phyloP scores from a whole-genome alignment of 2,329 filamentous ascomycete genomes.

The Monosporascus sp. region DNA sequence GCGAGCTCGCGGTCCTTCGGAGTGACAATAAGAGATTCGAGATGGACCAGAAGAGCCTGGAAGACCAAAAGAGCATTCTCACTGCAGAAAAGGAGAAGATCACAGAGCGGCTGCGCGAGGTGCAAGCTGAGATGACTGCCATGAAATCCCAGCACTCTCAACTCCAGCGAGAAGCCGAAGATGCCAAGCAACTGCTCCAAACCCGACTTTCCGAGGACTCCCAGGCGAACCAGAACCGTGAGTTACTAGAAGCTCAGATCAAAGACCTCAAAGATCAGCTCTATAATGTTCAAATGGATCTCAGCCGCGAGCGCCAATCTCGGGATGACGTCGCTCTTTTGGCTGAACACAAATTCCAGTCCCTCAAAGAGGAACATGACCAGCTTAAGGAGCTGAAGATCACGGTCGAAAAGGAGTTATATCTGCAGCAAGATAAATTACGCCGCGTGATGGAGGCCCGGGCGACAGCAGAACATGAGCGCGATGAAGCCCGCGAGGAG shows the following conservation, averaged over 20 bases:
- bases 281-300: conserved; percentile 77
- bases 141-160: conserved; percentile 80
- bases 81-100: conserved; percentile 74
- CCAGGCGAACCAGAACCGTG: conserved; percentile 74
- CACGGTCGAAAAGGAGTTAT: conserved; percentile 95
- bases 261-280: conserved; percentile 81
- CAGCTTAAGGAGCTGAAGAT: conserved; percentile 91
- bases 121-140: conserved; percentile 82
- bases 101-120: conserved; percentile 68
- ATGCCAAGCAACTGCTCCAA: conserved; percentile 81
- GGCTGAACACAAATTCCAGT: conserved; percentile 79
- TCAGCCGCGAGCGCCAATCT: conserved; percentile 88
- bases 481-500: conserved; percentile 83
- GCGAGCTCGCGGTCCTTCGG: conserved; percentile 79
- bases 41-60: conserved; percentile 70
- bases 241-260: conserved; percentile 80
- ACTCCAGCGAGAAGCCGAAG: conserved; percentile 80
- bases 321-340: conserved; percentile 90
- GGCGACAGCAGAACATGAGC: conserved; percentile 74
- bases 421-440: conserved; percentile 87
- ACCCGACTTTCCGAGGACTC: conserved; percentile 86
- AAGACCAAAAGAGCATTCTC: conserved; percentile 70
- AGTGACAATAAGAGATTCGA: conserved; percentile 80
- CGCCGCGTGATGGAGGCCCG: conserved; percentile 80
- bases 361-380: conserved; percentile 79